Evolutionary conservation across 176 grass and related monocot species (phyloP).

Genomic region (Ensete glaucum): DNA sequence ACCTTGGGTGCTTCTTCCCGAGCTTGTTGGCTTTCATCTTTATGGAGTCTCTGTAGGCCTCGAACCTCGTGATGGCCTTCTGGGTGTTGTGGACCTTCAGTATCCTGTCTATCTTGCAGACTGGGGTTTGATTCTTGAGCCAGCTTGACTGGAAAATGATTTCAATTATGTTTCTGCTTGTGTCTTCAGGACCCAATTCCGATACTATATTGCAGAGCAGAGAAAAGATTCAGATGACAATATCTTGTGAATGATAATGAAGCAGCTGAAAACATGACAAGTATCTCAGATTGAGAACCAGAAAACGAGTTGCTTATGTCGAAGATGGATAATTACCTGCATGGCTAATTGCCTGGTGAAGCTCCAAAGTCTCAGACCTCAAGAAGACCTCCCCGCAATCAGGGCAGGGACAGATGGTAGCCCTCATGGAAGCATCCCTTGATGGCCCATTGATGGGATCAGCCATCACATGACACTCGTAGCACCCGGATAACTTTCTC

Average conservation of each 20-base stretch:
- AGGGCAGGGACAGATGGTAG: conserved; percentile 3
- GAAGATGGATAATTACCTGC: background rate
- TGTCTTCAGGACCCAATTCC: conserved; percentile 10
- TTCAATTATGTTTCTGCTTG: conserved; percentile 13
- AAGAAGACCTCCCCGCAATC: conserved; percentile 10
- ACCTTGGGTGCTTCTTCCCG: conserved; percentile 2
- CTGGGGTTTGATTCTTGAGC: background rate
- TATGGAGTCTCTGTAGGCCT: conserved; percentile 11
- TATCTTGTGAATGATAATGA: background rate
- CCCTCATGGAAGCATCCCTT: background rate
- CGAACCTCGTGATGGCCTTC: background rate
- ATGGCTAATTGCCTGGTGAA: conserved; percentile 17
- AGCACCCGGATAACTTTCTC: conserved; percentile 15
- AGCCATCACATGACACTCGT: conserved; percentile 6
- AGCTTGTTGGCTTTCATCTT: conserved; percentile 8
- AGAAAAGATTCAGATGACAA: background rate
- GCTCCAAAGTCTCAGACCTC: conserved; percentile 11
- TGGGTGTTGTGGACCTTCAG: conserved; percentile 16
- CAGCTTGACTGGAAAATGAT: conserved; percentile 6
- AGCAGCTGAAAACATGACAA: background rate
- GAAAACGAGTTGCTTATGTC: background rate
- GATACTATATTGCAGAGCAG: background rate
- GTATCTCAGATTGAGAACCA: background rate
- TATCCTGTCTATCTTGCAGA: conserved; percentile 7
- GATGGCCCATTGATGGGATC: background rate